Evolutionary conservation across 1,139 yeast genomes (phyloP).

Genomic region (Entelexis paramagnoliae): DNA sequence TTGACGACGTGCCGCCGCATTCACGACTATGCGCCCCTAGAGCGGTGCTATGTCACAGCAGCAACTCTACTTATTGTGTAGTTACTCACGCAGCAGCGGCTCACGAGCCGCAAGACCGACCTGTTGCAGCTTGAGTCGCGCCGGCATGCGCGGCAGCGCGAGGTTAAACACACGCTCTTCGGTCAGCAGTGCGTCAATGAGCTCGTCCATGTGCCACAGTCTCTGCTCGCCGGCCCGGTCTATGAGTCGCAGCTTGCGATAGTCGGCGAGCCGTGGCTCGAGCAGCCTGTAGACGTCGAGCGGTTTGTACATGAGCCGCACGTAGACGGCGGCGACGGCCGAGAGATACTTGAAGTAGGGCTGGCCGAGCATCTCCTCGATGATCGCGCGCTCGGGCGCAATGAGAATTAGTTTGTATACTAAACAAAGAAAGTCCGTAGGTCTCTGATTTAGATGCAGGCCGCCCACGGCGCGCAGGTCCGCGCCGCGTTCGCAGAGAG

Average conservation of each 20-base stretch:
- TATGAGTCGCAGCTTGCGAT: constrained; percentile 41
- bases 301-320: constrained; percentile 42
- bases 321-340: constrained; percentile 49
- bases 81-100: background rate
- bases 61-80: too few species aligned
- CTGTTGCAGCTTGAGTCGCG: constrained; percentile 36
- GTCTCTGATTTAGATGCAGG: constrained; percentile 42
- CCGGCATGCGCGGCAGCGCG: constrained; percentile 49
- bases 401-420: constrained; percentile 53
- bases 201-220: constrained; percentile 47
- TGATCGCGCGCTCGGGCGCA: constrained; percentile 46
- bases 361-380: constrained; percentile 45
- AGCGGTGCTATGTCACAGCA: too few species aligned
- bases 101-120: constrained; percentile 18
- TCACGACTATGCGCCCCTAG: too few species aligned
- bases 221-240: constrained; percentile 28
- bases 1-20: too few species aligned
- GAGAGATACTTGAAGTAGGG: constrained; percentile 57
- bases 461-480: constrained; percentile 39
- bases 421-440: constrained; percentile 57
- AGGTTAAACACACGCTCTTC: constrained; percentile 48
- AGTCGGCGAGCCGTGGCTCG: constrained; percentile 48
- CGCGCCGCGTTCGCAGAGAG: constrained; percentile 41
- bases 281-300: constrained; percentile 40
- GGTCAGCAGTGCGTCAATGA: constrained; percentile 44